These are phyloP conservation scores for Pythium monospermum DNA, from an alignment of 352 stramenopile genomes.

Conservation along the genomic window DNA sequence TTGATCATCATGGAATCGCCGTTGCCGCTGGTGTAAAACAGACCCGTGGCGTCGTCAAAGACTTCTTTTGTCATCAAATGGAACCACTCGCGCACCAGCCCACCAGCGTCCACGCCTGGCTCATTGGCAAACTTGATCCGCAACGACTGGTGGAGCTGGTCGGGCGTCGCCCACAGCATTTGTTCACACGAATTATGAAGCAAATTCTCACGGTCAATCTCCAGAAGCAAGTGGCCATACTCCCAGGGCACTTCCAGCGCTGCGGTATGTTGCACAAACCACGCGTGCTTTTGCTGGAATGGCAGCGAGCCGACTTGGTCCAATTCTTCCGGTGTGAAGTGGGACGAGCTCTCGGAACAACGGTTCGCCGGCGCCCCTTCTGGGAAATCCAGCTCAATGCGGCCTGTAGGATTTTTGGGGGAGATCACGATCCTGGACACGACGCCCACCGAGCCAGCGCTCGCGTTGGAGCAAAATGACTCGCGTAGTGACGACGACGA, in stretches of 20 bases:
- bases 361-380: slow-evolving; percentile 54
- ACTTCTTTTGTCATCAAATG: slow-evolving; percentile 87
- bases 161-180: slow-evolving; percentile 72
- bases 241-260: slow-evolving; percentile 85
- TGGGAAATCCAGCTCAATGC: slow-evolving; percentile 65
- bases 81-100: slow-evolving; percentile 90
- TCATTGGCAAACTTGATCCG: slow-evolving; percentile 90
- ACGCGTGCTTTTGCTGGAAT: slow-evolving; percentile 87
- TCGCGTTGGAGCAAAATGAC: slow-evolving; percentile 60
- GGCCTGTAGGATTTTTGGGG: slow-evolving; percentile 64
- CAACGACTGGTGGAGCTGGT: slow-evolving; percentile 84
- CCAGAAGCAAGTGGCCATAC: slow-evolving; percentile 77
- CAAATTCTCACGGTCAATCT: slow-evolving; percentile 86
- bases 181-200: slow-evolving; percentile 89
- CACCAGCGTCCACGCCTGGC: slow-evolving; percentile 87
- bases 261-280: slow-evolving; percentile 84
- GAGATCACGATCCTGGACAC: slow-evolving; percentile 74
- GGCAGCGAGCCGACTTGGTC: slow-evolving; percentile 60
- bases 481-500: slow-evolving; percentile 62
- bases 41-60: slow-evolving; percentile 77
- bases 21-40: slow-evolving; percentile 77
- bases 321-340: slow-evolving; percentile 68
- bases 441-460: slow-evolving; percentile 58
- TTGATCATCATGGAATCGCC: slow-evolving; percentile 84
- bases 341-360: slow-evolving; percentile 43